phyloP scores from a whole-genome alignment of 2,329 filamentous ascomycete genomes.

The Fusarium camptoceras region DNA sequence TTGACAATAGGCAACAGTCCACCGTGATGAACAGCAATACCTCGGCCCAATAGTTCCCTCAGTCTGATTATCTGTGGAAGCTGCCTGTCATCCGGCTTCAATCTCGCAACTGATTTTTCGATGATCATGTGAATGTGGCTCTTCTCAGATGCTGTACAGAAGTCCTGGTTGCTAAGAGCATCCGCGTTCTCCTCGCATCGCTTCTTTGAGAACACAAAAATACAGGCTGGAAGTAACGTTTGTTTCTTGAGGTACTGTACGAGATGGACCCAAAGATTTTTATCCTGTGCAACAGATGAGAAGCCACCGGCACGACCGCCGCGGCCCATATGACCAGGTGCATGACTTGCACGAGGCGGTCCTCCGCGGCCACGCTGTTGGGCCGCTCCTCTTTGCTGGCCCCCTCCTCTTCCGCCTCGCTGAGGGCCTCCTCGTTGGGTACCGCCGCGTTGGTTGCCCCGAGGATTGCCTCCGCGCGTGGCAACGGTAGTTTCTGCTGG shows the following conservation, averaged over 20 bases:
- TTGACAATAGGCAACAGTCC: constrained; percentile 96
- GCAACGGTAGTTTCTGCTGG: constrained; percentile 50
- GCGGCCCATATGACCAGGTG: constrained; percentile 87
- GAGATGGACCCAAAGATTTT: constrained; percentile 95
- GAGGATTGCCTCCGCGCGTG: constrained; percentile 54
- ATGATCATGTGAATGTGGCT: constrained; percentile 98
- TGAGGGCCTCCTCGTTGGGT: constrained; percentile 56
- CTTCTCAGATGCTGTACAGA: constrained; percentile 92
- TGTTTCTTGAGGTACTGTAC: constrained; percentile 92
- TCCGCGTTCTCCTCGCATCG: constrained; percentile 97
- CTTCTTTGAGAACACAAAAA: constrained; percentile 99
- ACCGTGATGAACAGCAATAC: constrained; percentile 96
- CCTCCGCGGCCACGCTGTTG: constrained; percentile 65
- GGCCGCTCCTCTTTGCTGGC: constrained; percentile 58
- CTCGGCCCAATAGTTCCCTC: constrained; percentile 84
- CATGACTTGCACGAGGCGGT: constrained; percentile 69
- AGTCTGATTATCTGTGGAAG: constrained; percentile 94
- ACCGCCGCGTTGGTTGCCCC: constrained; percentile 51
- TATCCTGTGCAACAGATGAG: constrained; percentile 91
- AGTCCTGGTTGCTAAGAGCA: constrained; percentile 93
- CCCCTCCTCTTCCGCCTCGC: constrained; percentile 62
- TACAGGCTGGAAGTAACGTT: constrained; percentile 88
- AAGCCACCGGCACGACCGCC: constrained; percentile 87
- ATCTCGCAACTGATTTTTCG: constrained; percentile 89
- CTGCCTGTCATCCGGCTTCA: constrained; percentile 89